Evolutionary conservation across 73 alveolate genomes (phyloP).

Genomic region (Blepharisma japonicum): DNA sequence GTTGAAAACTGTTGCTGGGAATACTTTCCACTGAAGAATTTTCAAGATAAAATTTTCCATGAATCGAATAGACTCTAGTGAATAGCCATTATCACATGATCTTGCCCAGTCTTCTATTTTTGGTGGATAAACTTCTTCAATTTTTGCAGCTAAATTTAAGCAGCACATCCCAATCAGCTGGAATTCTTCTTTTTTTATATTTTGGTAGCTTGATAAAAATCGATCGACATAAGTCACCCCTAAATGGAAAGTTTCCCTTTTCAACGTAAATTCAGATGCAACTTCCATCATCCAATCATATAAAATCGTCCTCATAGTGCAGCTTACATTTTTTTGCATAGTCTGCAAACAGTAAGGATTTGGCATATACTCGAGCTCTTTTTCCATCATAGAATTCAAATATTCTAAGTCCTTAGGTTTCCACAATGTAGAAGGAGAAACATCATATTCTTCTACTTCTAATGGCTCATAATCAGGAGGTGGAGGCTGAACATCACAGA

Average conservation of each 20-base stretch:
- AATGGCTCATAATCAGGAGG: not conserved
- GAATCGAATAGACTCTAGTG: constrained; percentile 35
- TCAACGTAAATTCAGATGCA: constrained; percentile 81
- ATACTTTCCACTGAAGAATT: constrained; percentile 29
- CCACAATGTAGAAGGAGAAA: constrained; percentile 22
- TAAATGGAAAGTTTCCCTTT: constrained; percentile 82
- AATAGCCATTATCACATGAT: constrained; percentile 68
- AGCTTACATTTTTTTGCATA: constrained; percentile 46
- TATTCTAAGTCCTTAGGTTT: not conserved
- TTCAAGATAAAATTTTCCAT: constrained; percentile 36
- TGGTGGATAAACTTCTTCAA: constrained; percentile 84
- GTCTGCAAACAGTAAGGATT: constrained; percentile 22
- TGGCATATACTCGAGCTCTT: constrained; percentile 17
- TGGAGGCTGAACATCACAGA: not conserved
- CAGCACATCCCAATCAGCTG: constrained; percentile 83
- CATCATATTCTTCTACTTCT: constrained; percentile 27
- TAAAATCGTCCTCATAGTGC: constrained; percentile 78
- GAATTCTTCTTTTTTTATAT: constrained; percentile 64
- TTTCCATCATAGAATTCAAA: constrained; percentile 5
- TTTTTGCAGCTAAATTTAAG: constrained; percentile 83
- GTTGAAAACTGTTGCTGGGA: constrained; percentile 44
- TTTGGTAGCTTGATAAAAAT: constrained; percentile 55
- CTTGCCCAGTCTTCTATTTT: constrained; percentile 59
- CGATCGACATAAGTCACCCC: constrained; percentile 70
- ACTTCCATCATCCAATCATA: constrained; percentile 98